A percentile compares a stretch with the other conserved stretches of the same genome.
These are phyloP conservation scores for Colletotrichum melonis DNA, from an alignment of 2,329 filamentous ascomycete genomes.

Conservation along the genomic window DNA sequence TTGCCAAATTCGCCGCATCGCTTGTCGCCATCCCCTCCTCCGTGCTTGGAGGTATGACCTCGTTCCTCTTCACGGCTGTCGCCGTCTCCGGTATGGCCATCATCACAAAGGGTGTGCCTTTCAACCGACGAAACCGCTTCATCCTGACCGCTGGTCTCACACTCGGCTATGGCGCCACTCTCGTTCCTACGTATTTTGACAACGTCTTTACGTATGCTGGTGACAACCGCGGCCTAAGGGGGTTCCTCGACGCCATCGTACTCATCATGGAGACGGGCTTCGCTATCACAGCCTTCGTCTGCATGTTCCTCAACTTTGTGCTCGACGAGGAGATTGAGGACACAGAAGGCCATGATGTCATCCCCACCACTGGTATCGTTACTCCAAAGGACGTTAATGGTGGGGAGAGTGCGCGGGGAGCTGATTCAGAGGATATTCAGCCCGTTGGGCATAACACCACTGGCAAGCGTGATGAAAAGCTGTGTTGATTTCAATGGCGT, in stretches of 20 bases:
- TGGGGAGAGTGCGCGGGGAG: slow-evolving; percentile 30
- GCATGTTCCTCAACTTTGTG: slow-evolving; percentile 78
- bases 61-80: slow-evolving; percentile 83
- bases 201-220: slow-evolving; percentile 80
- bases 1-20: slow-evolving; percentile 84
- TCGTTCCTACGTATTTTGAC: slow-evolving; percentile 75
- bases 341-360: slow-evolving; percentile 28
- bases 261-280: slow-evolving; percentile 82
- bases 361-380: not conserved
- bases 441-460: slow-evolving; percentile 12
- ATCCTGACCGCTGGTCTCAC: slow-evolving; percentile 81
- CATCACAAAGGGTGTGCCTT: slow-evolving; percentile 74
- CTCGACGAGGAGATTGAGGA: slow-evolving; percentile 83
- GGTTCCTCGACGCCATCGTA: slow-evolving; percentile 80
- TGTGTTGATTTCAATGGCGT: not conserved
- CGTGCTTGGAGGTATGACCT: slow-evolving; percentile 78
- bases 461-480: slow-evolving; percentile 32
- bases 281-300: slow-evolving; percentile 78
- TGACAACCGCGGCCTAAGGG: slow-evolving; percentile 72
- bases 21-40: slow-evolving; percentile 79
- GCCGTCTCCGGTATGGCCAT: slow-evolving; percentile 83
- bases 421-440: slow-evolving; percentile 35
- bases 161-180: slow-evolving; percentile 77
- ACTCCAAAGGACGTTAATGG: slow-evolving; percentile 20
- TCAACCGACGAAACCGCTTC: slow-evolving; percentile 85